Percentiles rank a stretch among this genome's conserved stretches.
Conservation (phyloP, 1,139 yeast genomes). For the Protomyces macrosporus region DNA sequence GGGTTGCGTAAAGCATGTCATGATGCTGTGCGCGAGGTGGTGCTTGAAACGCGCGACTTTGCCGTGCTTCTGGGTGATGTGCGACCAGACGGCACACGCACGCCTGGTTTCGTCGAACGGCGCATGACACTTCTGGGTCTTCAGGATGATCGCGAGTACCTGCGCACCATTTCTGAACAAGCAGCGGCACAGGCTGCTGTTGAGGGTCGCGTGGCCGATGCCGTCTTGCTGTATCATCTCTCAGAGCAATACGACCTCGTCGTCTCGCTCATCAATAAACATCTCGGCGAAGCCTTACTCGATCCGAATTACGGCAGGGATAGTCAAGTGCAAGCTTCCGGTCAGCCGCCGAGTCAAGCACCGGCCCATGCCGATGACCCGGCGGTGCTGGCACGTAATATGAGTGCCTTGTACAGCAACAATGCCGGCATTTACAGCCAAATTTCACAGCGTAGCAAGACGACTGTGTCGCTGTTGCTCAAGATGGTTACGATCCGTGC, state of each 20-base stretch:
- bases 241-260: constrained; percentile 86
- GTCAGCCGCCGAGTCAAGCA: constrained; percentile 33
- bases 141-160: constrained; percentile 49
- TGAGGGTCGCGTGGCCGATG: constrained; percentile 84
- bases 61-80: constrained; percentile 74
- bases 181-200: constrained; percentile 87
- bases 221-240: constrained; percentile 77
- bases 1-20: constrained; percentile 59
- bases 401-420: constrained; percentile 39
- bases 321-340: constrained; percentile 34
- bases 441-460: constrained; percentile 35
- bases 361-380: constrained; percentile 39
- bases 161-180: constrained; percentile 68
- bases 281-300: constrained; percentile 67
- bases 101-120: constrained; percentile 79
- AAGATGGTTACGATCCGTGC: constrained; percentile 65
- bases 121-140: constrained; percentile 66
- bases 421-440: constrained; percentile 36
- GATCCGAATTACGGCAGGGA: constrained; percentile 26
- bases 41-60: constrained; percentile 81
- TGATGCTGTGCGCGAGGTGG: constrained; percentile 76
- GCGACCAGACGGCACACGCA: constrained; percentile 65
- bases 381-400: constrained; percentile 42
- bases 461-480: constrained; percentile 61
- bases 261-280: constrained; percentile 65